These are phyloP conservation scores for Crotalaria pallida DNA, from an alignment of 306 rosid species.

Conservation along the genomic window DNA sequence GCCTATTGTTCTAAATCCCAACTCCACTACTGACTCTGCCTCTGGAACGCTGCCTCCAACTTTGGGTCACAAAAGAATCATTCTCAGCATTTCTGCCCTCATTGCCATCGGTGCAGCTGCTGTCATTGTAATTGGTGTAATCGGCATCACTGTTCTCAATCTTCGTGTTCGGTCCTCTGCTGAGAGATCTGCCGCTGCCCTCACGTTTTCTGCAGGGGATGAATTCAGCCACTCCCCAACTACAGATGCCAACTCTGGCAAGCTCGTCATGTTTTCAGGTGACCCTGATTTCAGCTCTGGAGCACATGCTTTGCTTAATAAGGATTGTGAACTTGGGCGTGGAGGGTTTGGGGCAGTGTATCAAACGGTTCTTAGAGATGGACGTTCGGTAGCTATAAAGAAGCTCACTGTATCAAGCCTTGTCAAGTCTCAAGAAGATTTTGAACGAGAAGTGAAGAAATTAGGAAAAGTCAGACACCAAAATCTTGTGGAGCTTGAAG, in stretches of 20 bases:
- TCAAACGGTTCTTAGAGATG: slow-evolving; percentile 79
- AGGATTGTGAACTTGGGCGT: slow-evolving; percentile 98
- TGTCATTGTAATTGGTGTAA: slow-evolving; percentile 85
- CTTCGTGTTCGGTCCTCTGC: slow-evolving; percentile 67
- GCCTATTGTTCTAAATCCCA: slow-evolving; percentile 95
- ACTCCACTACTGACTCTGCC: slow-evolving; percentile 60
- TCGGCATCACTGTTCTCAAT: slow-evolving; percentile 88
- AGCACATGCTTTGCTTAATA: slow-evolving; percentile 92
- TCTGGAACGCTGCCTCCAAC: slow-evolving; percentile 45
- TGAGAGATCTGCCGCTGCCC: slow-evolving; percentile 49
- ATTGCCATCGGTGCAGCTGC: slow-evolving; percentile 99
- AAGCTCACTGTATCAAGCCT: slow-evolving; percentile 98
- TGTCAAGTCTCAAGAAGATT: slow-evolving; percentile 93
- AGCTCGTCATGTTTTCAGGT: slow-evolving; percentile 98
- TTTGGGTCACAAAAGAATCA: slow-evolving; percentile 66
- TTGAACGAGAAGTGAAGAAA: slow-evolving; percentile 92
- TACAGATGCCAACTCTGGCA: slow-evolving; percentile 93
- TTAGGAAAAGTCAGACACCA: slow-evolving; percentile 84
- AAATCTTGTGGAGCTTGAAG: slow-evolving; percentile 88
- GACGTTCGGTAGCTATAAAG: slow-evolving; percentile 93
- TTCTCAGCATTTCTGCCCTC: slow-evolving; percentile 97
- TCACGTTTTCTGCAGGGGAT: slow-evolving; percentile 79
- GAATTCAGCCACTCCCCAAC: slow-evolving; percentile 88
- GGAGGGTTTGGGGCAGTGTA: slow-evolving; percentile 98
- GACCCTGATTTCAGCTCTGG: slow-evolving; percentile 95